phyloP scores from a whole-genome alignment of 2,329 filamentous ascomycete species.

The Penicillium thymicola region DNA sequence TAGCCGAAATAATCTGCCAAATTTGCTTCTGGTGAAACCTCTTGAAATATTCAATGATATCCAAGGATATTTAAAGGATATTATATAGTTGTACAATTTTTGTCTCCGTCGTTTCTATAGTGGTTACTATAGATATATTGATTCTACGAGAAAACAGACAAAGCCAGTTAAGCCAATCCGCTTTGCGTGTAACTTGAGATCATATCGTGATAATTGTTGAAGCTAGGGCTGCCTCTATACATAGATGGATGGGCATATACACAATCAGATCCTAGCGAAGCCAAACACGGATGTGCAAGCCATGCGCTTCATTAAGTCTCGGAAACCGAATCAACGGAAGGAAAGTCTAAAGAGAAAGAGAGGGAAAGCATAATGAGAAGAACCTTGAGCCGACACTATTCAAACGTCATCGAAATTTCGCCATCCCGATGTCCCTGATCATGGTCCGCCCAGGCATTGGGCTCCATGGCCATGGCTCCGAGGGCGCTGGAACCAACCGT shows the following conservation, averaged over 20 bases:
- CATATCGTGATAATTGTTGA: slow-evolving; percentile 1
- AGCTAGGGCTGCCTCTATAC: background rate
- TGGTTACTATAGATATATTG: background rate
- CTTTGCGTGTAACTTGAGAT: slow-evolving; percentile 2
- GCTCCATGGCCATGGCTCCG: slow-evolving; percentile 37
- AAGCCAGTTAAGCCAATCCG: background rate
- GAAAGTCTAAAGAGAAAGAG: slow-evolving; percentile 5
- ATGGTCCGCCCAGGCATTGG: slow-evolving; percentile 69
- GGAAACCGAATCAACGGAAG: background rate
- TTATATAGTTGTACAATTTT: too few relatives aligned
- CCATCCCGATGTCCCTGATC: slow-evolving; percentile 66
- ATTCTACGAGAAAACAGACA: background rate
- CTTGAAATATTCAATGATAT: too few relatives aligned
- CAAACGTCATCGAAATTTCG: slow-evolving; percentile 80
- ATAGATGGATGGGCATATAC: background rate
- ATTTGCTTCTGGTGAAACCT: too few relatives aligned
- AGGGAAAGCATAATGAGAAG: background rate
- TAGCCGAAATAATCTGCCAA: too few relatives aligned
- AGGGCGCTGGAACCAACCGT: slow-evolving; percentile 25
- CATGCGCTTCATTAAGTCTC: slow-evolving; percentile 1
- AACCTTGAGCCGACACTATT: slow-evolving; percentile 43
- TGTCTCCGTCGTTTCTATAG: too few relatives aligned
- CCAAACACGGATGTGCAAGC: background rate
- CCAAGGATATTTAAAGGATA: too few relatives aligned
- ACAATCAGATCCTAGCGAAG: background rate